Percentiles rank a stretch among this genome's conserved stretches.
Conservation (phyloP, 1,284 basidiomycete species). For the Cutaneotrichosporon curvatum region DNA sequence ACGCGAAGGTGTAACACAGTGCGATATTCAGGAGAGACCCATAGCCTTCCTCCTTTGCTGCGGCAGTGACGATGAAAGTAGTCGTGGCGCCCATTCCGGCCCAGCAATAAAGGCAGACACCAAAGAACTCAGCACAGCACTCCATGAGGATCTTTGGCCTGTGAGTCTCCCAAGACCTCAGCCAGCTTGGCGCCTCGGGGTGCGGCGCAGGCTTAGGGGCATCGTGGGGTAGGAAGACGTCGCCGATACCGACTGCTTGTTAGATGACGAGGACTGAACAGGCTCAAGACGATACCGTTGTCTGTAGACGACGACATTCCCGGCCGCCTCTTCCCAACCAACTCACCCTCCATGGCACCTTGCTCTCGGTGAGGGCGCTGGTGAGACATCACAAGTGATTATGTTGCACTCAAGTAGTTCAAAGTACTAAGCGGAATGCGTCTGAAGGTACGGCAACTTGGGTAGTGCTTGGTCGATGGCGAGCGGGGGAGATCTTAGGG, state of each 20-base stretch:
- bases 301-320: too few relatives aligned
- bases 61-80: not conserved
- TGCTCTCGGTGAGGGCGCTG: not conserved
- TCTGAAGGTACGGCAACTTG: too few relatives aligned
- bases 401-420: too few relatives aligned
- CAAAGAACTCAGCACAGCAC: constrained; percentile 11
- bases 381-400: not conserved
- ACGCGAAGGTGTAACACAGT: constrained; percentile 8
- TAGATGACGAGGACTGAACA: not conserved
- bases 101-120: constrained; percentile 13
- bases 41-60: not conserved
- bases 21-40: constrained; percentile 8
- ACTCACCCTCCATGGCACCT: not conserved
- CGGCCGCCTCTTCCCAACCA: too few relatives aligned
- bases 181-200: constrained; percentile 6
- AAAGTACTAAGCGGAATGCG: too few relatives aligned
- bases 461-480: too few relatives aligned
- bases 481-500: too few relatives aligned
- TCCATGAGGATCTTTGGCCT: constrained; percentile 10
- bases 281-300: too few relatives aligned
- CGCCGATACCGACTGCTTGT: constrained; percentile 8
- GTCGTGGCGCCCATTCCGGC: constrained; percentile 11
- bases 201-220: constrained; percentile 2
- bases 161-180: constrained; percentile 7
- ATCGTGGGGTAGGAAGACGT: constrained; percentile 11